These are phyloP conservation scores for Tuber magnatum DNA, from an alignment of 495 filamentous ascomycete species.

Conservation along the genomic window DNA sequence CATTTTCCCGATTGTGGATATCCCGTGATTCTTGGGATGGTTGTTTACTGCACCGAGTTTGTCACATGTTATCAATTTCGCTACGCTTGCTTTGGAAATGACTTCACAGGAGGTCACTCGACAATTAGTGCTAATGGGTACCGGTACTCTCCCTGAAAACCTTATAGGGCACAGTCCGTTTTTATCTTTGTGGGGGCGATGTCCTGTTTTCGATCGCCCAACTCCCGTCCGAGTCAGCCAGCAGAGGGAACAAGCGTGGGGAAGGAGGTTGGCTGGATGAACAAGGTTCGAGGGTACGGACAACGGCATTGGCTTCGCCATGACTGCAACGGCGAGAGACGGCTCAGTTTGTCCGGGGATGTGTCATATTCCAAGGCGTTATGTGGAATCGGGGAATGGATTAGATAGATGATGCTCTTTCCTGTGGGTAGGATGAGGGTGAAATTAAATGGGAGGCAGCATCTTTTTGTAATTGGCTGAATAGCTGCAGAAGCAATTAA, in stretches of 20 bases:
- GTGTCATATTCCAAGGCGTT: neutral
- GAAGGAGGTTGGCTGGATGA: neutral
- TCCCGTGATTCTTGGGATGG: neutral
- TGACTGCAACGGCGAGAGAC: neutral
- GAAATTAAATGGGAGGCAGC: neutral
- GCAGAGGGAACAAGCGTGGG: neutral
- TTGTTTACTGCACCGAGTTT: neutral
- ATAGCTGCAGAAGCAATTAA: neutral
- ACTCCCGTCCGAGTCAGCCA: neutral
- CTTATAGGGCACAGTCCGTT: neutral
- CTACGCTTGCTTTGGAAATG: neutral
- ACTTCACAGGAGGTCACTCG: slow-evolving; percentile 1
- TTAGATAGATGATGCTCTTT: neutral
- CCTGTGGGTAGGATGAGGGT: neutral
- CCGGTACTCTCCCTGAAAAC: neutral
- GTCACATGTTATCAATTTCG: neutral
- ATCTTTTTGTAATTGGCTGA: neutral
- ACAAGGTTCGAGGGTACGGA: neutral
- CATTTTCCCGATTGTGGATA: neutral
- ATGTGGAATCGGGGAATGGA: neutral
- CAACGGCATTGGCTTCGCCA: neutral
- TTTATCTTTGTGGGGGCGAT: neutral
- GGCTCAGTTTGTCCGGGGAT: neutral
- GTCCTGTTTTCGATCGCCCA: neutral
- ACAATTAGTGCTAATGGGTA: too few species aligned